Evolutionary conservation across 1,284 basidiomycete genomes (phyloP).

Genomic region (Anthracocystis walkeri): DNA sequence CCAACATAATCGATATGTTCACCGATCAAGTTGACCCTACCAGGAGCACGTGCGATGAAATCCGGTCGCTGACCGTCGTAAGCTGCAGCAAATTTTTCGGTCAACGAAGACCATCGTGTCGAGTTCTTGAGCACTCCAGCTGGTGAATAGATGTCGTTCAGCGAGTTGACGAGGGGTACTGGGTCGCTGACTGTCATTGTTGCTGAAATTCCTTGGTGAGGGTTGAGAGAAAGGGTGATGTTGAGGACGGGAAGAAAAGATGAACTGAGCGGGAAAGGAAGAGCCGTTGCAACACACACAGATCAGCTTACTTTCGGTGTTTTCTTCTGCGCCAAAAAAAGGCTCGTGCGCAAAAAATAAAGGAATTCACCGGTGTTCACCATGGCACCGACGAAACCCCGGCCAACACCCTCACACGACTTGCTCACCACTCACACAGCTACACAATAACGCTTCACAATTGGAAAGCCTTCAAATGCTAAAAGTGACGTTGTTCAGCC

Average conservation of each 20-base stretch:
- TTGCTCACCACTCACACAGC: not conserved
- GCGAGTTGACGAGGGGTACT: conserved; percentile 55
- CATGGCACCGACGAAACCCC: not conserved
- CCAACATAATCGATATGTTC: conserved; percentile 68
- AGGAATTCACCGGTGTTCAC: conserved; percentile 10
- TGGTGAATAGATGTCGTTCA: conserved; percentile 60
- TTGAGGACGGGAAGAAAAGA: not conserved
- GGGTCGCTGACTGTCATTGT: conserved; percentile 46
- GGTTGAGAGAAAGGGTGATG: not conserved
- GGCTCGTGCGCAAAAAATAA: not conserved
- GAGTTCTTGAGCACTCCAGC: conserved; percentile 48
- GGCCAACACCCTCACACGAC: not conserved
- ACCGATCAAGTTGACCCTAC: conserved; percentile 67
- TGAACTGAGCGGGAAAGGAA: not conserved
- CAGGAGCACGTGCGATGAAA: conserved; percentile 67
- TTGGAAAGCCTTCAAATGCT: not conserved
- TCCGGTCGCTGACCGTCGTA: conserved; percentile 41
- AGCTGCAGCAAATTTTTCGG: conserved; percentile 36
- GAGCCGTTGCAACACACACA: not conserved
- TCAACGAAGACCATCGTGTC: conserved; percentile 54
- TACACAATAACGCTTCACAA: not conserved
- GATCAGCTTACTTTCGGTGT: not conserved
- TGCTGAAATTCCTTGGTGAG: not conserved
- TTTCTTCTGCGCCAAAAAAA: not conserved
- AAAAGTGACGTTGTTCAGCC: too few relatives aligned